Base-by-base conservation (phyloP, 2,329 filamentous ascomycete species). In the Aureobasidium sp. region DNA sequence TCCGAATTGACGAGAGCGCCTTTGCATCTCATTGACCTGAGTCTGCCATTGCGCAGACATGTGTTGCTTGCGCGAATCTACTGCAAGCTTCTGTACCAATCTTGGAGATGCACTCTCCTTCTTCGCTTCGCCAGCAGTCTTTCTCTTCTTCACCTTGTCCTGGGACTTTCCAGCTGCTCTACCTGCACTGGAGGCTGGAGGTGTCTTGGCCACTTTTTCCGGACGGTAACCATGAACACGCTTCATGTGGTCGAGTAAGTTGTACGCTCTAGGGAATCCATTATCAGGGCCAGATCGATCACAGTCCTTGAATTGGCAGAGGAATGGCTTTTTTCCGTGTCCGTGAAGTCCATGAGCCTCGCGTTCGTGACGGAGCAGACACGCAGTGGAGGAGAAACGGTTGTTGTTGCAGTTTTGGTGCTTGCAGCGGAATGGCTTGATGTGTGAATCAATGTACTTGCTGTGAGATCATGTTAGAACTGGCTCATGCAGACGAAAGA, bases 371-470 rank as follows among this genome's bases (percentile, higher is more conserved):
- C 93, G 90, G 64, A 97, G 88, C 29, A 96, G 84, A 76, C 93
- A 97, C 39, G 93, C 93, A 65, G 93, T 97, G 44, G 93, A 97
- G 17, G 93, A 97, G 76, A 97, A 97, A 47, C 89, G 87, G 66
- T 91, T 86, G 72, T 91, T 89, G 74, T 90, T 86, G 78, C 93
- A 97, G 27, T 86, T 84, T 65, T 86, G 81, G 67, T 88, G 82
- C 84, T 94, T 95, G 87, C 93, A 97, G 64, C 90, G 87, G 79
- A 97, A 97, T 17, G 93, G 93, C 83, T 95, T 96, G 72, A 97
- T 77, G 78, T 97, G 93, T 32, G 93, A 97, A 77, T 97, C 93
- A 68, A 97, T 87, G 70, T 94, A 96, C 83, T 97, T 97, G 83
- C 92, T 96, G 73, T 53, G 57, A 23, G 12, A n/a, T 61, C 10